Conservation (phyloP, 352 stramenopile species). For the Paralagenidium karlingii region DNA sequence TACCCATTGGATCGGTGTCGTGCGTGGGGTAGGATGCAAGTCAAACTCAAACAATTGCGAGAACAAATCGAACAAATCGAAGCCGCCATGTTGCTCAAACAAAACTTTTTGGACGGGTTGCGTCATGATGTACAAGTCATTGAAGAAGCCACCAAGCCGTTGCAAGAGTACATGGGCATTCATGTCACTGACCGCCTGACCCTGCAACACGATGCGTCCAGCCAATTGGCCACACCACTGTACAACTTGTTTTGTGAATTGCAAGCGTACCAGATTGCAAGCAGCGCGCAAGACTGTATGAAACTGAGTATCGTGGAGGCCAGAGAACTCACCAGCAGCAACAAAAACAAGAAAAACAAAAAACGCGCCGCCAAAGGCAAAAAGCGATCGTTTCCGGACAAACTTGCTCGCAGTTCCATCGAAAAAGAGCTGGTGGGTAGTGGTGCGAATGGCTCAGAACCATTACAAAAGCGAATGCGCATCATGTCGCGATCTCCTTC, state of each 20-base stretch:
- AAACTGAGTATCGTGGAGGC: conserved; percentile 38
- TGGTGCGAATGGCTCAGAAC: no score
- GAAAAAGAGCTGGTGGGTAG: no score
- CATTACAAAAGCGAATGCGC: no score
- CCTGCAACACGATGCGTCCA: conserved; percentile 24
- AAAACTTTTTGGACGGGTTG: conserved; percentile 37
- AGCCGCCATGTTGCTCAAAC: conserved; percentile 35
- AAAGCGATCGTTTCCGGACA: no score
- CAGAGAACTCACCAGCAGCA: conserved; percentile 5
- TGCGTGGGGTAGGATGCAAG: conserved; percentile 19
- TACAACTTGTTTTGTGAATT: conserved; percentile 66
- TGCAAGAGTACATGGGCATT: conserved; percentile 49
- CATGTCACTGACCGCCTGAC: conserved; percentile 23
- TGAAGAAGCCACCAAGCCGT: conserved; percentile 35
- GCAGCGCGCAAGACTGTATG: conserved; percentile 36
- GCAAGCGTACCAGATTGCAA: conserved; percentile 48
- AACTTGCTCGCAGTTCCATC: no score
- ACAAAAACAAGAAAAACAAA: no score
- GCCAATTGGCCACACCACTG: conserved; percentile 32
- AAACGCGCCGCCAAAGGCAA: no score
- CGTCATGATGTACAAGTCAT: conserved; percentile 33
- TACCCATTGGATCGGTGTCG: neutral
- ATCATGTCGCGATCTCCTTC: conserved; percentile 17
- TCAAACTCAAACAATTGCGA: conserved; percentile 45
- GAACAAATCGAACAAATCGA: conserved; percentile 45